Conservation (phyloP, 768 basidiomycete species). For the Suillus fuscotomentosus region DNA sequence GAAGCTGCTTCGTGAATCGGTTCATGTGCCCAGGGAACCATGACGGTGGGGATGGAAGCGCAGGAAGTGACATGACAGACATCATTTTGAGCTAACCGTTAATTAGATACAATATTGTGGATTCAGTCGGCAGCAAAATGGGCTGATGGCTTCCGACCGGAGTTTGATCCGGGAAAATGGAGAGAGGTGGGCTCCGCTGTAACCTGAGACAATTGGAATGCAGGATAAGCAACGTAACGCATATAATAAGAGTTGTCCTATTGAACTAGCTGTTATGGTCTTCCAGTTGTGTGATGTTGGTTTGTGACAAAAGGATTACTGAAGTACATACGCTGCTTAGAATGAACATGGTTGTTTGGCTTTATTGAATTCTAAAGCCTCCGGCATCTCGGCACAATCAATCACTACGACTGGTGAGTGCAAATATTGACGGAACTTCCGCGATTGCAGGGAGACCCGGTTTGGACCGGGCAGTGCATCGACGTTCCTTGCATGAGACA, state of each 20-base stretch:
- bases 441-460: not conserved
- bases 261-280: not conserved
- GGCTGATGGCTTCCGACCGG: not conserved
- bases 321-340: not conserved
- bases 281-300: not conserved
- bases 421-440: not conserved
- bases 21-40: conserved; percentile 98
- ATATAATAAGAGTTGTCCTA: not conserved
- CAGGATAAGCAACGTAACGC: not conserved
- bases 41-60: conserved; percentile 74
- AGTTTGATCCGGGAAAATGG: not conserved
- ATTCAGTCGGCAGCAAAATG: not conserved
- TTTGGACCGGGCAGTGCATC: not conserved
- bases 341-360: conserved; percentile 15
- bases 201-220: not conserved
- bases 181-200: not conserved
- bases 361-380: conserved; percentile 26
- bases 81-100: conserved; percentile 24
- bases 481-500: not conserved
- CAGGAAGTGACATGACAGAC: conserved; percentile 38
- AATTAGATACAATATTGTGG: not conserved
- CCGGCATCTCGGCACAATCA: conserved; percentile 11
- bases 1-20: conserved; percentile 76
- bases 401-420: not conserved
- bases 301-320: not conserved